phyloP scores from a whole-genome alignment of 2,329 filamentous ascomycete species.

The Daldinia sp. region DNA sequence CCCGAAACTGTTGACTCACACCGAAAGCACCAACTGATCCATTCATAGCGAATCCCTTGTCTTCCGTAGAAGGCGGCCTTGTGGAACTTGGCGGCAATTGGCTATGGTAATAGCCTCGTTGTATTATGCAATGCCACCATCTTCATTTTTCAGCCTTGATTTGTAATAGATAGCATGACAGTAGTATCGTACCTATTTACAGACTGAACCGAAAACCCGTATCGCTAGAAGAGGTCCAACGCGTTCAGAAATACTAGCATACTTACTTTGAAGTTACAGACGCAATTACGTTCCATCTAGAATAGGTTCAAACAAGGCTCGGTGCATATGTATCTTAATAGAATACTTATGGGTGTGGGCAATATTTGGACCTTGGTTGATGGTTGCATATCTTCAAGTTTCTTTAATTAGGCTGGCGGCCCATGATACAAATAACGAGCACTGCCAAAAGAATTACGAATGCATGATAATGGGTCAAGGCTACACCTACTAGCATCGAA shows the following conservation, averaged over 20 bases:
- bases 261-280: no score
- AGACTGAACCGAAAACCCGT: neutral
- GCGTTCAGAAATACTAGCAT: neutral
- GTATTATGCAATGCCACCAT: neutral
- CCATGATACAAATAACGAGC: no score
- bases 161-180: neutral
- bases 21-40: neutral
- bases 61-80: neutral
- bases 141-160: neutral
- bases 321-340: no score
- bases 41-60: neutral
- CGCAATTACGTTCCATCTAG: no score
- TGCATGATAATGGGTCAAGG: no score
- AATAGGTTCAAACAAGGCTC: no score
- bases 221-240: neutral
- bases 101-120: neutral
- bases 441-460: no score
- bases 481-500: no score
- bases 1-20: neutral
- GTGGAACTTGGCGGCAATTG: neutral
- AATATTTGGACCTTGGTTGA: no score
- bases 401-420: no score
- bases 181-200: neutral
- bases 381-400: no score
- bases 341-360: no score